Percentiles rank a stretch among this genome's conserved stretches.
These are phyloP conservation scores for Calycina marina DNA, from an alignment of 2,329 filamentous ascomycete genomes.

Conservation along the genomic window DNA sequence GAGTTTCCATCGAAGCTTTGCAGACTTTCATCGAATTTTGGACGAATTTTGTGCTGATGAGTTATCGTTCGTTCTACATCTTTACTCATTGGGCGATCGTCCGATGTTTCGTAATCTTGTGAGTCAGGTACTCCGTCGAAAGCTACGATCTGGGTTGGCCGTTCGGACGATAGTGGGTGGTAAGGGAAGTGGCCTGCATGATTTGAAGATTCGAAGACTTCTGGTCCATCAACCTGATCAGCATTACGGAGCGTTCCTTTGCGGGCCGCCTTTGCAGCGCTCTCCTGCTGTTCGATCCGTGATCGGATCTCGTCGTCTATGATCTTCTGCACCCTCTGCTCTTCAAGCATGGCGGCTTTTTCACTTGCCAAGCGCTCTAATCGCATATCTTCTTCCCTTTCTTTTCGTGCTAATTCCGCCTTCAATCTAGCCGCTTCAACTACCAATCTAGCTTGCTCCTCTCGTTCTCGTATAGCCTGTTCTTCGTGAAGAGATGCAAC, in stretches of 20 bases:
- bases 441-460: conserved; percentile 2
- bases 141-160: not conserved
- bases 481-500: conserved; percentile 4
- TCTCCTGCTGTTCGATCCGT: not conserved
- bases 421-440: conserved; percentile 2
- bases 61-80: too few species aligned
- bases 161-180: too few species aligned
- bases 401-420: conserved; percentile 3
- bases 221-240: not conserved
- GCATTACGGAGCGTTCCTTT: not conserved
- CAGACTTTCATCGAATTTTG: too few species aligned
- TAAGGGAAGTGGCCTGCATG: too few species aligned
- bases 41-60: too few species aligned
- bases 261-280: not conserved
- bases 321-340: too few species aligned
- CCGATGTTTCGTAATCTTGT: too few species aligned
- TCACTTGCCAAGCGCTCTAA: conserved; percentile 1
- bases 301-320: conserved; percentile 1
- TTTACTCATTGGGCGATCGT: too few species aligned
- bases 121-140: too few species aligned
- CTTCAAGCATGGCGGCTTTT: too few species aligned
- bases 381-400: conserved; percentile 8
- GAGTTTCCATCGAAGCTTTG: too few species aligned
- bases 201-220: not conserved
- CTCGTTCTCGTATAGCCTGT: not conserved